These are phyloP conservation scores for Phyllachora maydis DNA, from an alignment of 2,329 filamentous ascomycete genomes.

Conservation along the genomic window DNA sequence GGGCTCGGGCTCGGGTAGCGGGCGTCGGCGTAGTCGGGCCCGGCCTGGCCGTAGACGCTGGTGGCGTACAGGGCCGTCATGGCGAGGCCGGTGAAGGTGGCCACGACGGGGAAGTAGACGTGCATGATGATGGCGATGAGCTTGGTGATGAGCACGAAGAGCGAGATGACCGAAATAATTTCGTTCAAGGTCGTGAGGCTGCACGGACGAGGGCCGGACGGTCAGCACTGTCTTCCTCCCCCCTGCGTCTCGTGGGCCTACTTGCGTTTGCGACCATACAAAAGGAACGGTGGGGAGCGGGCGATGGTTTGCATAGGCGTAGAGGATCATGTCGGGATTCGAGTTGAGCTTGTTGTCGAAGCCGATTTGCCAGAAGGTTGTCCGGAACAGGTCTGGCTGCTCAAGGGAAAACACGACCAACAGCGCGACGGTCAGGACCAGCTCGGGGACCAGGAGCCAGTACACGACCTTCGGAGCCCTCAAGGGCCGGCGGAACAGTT, in stretches of 20 bases:
- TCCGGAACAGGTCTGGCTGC: constrained; percentile 52
- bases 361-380: constrained; percentile 53
- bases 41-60: constrained; percentile 50
- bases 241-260: constrained; percentile 6
- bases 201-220: too few species aligned
- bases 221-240: not conserved
- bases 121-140: constrained; percentile 49
- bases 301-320: constrained; percentile 52
- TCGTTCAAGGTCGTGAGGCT: constrained; percentile 61
- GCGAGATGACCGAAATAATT: constrained; percentile 52
- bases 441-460: constrained; percentile 44
- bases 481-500: constrained; percentile 38
- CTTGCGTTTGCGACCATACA: constrained; percentile 55
- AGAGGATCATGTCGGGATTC: constrained; percentile 46
- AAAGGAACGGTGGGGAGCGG: constrained; percentile 41
- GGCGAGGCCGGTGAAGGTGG: constrained; percentile 31
- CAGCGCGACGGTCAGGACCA: constrained; percentile 40
- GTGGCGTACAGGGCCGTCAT: constrained; percentile 42
- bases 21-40: constrained; percentile 50
- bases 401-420: constrained; percentile 55
- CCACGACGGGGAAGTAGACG: constrained; percentile 46
- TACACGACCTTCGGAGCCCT: constrained; percentile 35
- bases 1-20: constrained; percentile 37
- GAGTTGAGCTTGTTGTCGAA: constrained; percentile 54
- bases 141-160: constrained; percentile 58